Evolutionary conservation across 164 flowering plant genomes (phyloP).

Genomic region (Magnolia officinalis): DNA sequence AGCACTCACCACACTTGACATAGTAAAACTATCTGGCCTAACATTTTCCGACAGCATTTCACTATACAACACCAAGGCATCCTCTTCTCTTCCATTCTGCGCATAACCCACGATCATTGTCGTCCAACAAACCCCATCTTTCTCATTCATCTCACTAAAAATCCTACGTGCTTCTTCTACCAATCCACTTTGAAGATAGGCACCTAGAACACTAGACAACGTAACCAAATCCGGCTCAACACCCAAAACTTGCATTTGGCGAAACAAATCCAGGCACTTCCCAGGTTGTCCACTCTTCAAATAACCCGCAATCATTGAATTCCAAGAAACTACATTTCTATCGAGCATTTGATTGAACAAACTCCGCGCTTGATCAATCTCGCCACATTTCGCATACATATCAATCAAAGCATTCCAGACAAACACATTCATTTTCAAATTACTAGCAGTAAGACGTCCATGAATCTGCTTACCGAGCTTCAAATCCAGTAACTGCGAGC

Average conservation of each 20-base stretch:
- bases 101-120: constrained; percentile 52
- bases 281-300: constrained; percentile 34
- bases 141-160: constrained; percentile 34
- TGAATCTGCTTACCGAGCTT: constrained; percentile 52
- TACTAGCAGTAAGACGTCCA: constrained; percentile 31
- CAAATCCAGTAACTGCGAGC: constrained; percentile 38
- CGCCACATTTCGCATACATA: constrained; percentile 59
- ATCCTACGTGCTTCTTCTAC: constrained; percentile 34
- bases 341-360: constrained; percentile 38
- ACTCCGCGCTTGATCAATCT: constrained; percentile 35
- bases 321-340: constrained; percentile 39
- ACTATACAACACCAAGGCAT: constrained; percentile 36
- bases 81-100: constrained; percentile 45
- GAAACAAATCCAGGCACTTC: constrained; percentile 39
- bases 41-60: constrained; percentile 37
- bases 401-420: constrained; percentile 48
- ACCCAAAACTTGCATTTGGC: constrained; percentile 30
- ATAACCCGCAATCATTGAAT: constrained; percentile 44
- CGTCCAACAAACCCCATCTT: constrained; percentile 51
- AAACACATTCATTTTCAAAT: constrained; percentile 31
- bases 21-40: constrained; percentile 39
- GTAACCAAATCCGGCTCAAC: constrained; percentile 48
- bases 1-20: constrained; percentile 41
- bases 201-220: constrained; percentile 42
- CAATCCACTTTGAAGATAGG: constrained; percentile 31